Conservation (phyloP, 179 eudicot species). For the Amaranthus tricolor region DNA sequence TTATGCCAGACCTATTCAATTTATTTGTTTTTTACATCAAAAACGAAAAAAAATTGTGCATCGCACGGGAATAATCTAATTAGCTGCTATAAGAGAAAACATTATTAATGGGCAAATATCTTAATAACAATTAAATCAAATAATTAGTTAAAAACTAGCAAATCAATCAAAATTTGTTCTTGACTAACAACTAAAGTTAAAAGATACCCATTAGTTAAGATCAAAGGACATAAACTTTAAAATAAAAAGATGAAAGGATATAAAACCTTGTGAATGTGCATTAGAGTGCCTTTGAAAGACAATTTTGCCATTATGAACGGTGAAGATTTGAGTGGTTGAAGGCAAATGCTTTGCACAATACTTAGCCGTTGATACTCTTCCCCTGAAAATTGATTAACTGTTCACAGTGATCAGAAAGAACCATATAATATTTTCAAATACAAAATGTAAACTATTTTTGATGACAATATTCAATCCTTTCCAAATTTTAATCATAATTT, state of each 20-base stretch:
- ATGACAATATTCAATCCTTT: no score
- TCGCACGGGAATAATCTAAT: no score
- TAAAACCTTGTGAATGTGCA: conserved; percentile 23
- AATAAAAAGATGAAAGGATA: no score
- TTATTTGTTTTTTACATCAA: no score
- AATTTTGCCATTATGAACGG: conserved; percentile 74
- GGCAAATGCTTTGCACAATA: conserved; percentile 79
- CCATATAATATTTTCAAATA: not conserved
- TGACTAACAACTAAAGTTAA: no score
- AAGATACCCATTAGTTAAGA: not conserved
- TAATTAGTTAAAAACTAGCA: conserved; percentile 6
- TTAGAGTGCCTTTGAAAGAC: conserved; percentile 53
- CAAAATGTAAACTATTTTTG: no score
- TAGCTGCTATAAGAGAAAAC: no score
- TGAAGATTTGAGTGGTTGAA: conserved; percentile 53
- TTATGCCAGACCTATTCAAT: no score
- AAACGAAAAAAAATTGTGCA: no score
- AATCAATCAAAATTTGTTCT: no score
- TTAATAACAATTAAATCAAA: not conserved
- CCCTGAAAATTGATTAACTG: conserved; percentile 41
- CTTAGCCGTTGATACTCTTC: conserved; percentile 69
- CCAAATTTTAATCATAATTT: no score
- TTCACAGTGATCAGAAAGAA: conserved; percentile 21
- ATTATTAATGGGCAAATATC: no score
- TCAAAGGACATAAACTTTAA: not conserved